Evolutionary conservation across 371 early-diverging fungal genomes (phyloP).

Genomic region (Syncephalastrum monosporum): DNA sequence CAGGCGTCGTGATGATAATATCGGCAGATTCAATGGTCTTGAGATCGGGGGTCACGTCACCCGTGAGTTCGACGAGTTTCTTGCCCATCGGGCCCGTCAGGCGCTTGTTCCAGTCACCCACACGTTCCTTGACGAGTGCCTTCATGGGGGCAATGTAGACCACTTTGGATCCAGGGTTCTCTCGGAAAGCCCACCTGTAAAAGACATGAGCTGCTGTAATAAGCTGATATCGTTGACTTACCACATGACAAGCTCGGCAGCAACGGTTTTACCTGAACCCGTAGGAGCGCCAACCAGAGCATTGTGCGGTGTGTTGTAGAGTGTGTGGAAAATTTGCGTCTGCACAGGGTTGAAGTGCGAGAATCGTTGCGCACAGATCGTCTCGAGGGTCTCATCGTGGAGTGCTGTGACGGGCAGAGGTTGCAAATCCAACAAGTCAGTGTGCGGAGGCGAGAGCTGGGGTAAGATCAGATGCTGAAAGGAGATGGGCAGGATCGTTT

Average conservation of each 20-base stretch:
- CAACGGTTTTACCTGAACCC: conserved; percentile 98
- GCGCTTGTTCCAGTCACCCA: conserved; percentile 87
- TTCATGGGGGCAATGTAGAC: conserved; percentile 99
- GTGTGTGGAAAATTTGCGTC: conserved; percentile 95
- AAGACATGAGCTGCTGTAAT: background rate
- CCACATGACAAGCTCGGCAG: conserved; percentile 96
- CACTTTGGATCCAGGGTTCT: conserved; percentile 83
- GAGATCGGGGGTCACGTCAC: conserved; percentile 94
- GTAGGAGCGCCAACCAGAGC: conserved; percentile 97
- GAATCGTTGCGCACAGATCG: conserved; percentile 77
- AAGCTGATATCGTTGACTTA: conserved; percentile 10
- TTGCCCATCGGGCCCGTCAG: conserved; percentile 74
- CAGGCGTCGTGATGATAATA: conserved; percentile 97
- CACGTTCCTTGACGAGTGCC: conserved; percentile 97
- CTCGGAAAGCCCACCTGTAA: conserved; percentile 72
- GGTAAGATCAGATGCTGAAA: conserved; percentile 90
- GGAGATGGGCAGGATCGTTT: conserved; percentile 81
- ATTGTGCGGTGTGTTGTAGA: conserved; percentile 87
- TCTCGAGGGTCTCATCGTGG: conserved; percentile 76
- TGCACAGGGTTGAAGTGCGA: conserved; percentile 98
- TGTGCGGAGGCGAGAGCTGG: conserved; percentile 77
- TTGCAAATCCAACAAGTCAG: conserved; percentile 85
- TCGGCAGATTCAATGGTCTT: conserved; percentile 84
- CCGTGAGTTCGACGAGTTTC: conserved; percentile 94
- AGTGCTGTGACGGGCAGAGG: conserved; percentile 88